These are phyloP conservation scores for Funneliformis geosporum DNA, from an alignment of 192 early-diverging fungal species.

Conservation along the genomic window DNA sequence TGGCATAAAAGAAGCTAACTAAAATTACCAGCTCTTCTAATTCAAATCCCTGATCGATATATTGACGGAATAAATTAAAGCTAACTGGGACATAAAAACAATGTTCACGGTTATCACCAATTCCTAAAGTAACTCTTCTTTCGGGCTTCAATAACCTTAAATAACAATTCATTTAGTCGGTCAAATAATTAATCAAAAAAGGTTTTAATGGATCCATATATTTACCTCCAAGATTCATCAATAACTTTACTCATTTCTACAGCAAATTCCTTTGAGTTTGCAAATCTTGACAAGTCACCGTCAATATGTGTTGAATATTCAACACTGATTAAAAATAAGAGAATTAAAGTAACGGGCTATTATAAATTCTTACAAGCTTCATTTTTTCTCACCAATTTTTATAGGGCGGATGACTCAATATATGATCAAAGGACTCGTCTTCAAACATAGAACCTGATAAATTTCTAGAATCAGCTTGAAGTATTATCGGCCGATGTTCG, in stretches of 20 bases:
- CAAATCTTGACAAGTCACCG: conserved; percentile 82
- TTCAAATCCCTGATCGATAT: conserved; percentile 83
- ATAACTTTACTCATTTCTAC: conserved; percentile 75
- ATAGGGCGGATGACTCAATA: conserved; percentile 92
- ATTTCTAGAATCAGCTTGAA: conserved; percentile 79
- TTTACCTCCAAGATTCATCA: conserved; percentile 65
- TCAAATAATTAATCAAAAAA: not conserved
- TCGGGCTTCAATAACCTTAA: conserved; percentile 73
- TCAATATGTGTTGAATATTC: conserved; percentile 83
- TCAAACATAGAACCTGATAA: conserved; percentile 68
- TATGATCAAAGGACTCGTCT: conserved; percentile 78
- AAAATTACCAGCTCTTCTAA: conserved; percentile 74
- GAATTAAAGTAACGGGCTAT: not conserved
- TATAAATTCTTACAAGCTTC: not conserved
- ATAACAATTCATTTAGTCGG: not conserved
- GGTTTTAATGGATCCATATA: not conserved
- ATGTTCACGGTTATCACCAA: conserved; percentile 90
- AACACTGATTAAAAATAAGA: conserved; percentile 41
- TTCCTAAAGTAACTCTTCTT: conserved; percentile 79
- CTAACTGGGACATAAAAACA: conserved; percentile 89
- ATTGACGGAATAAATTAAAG: conserved; percentile 79
- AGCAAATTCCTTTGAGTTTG: conserved; percentile 73
- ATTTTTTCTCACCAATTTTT: conserved; percentile 69
- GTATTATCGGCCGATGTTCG: conserved; percentile 78
- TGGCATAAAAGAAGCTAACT: not conserved